A percentile compares a stretch with the other conserved stretches of the same genome.
phyloP scores from a whole-genome alignment of 768 basidiomycete species.

The Lanmaoa rubissima region DNA sequence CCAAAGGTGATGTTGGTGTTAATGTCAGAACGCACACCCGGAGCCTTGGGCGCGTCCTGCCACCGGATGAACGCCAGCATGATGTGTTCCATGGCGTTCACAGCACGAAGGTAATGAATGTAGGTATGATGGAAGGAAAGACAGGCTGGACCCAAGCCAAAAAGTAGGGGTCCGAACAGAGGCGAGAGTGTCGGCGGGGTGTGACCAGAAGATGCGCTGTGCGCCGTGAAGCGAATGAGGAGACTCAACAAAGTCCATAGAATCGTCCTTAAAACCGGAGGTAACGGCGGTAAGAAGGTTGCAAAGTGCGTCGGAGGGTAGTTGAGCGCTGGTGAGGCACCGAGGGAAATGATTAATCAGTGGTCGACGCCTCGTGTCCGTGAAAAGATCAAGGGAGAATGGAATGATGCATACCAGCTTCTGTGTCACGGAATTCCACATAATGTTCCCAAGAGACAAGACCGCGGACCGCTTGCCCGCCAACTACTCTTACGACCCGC shows the following conservation, averaged over 20 bases:
- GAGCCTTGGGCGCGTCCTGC: slow-evolving; percentile 56
- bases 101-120: slow-evolving; percentile 71
- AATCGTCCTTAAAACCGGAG: slow-evolving; percentile 54
- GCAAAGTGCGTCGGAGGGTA: slow-evolving; percentile 76
- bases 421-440: slow-evolving; percentile 73
- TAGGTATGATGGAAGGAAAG: slow-evolving; percentile 59
- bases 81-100: slow-evolving; percentile 89
- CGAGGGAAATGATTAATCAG: slow-evolving; percentile 22
- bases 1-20: slow-evolving; percentile 38
- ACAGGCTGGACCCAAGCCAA: slow-evolving; percentile 65
- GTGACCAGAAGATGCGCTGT: slow-evolving; percentile 82
- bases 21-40: slow-evolving; percentile 27
- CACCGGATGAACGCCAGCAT: slow-evolving; percentile 88
- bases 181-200: slow-evolving; percentile 89
- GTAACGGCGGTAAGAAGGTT: slow-evolving; percentile 57
- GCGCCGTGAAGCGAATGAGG: slow-evolving; percentile 76
- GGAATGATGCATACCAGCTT: slow-evolving; percentile 61
- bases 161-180: slow-evolving; percentile 86
- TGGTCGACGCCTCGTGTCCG: slow-evolving; percentile 19
- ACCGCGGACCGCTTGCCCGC: slow-evolving; percentile 75
- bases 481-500: slow-evolving; percentile 67
- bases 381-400: slow-evolving; percentile 21
- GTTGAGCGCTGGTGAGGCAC: slow-evolving; percentile 41
- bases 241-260: slow-evolving; percentile 75
- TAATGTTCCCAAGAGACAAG: slow-evolving; percentile 86